phyloP scores from a whole-genome alignment of 805 yeast species.

The Yarrowia sp. region DNA sequence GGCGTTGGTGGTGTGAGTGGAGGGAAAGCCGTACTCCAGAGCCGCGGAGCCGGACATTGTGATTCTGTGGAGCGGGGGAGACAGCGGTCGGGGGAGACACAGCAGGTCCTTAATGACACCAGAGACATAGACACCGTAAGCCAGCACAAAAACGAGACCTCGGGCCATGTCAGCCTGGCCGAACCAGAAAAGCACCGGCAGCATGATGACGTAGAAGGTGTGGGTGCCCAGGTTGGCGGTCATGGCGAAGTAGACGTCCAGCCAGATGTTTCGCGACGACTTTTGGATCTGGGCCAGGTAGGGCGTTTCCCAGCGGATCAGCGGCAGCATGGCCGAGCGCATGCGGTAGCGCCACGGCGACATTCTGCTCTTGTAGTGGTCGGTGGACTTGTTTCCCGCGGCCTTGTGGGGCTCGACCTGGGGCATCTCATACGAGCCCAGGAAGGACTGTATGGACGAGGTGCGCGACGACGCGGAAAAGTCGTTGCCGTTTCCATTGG shows the following conservation, averaged over 20 bases:
- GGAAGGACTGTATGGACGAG: slow-evolving; percentile 31
- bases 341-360: slow-evolving; percentile 46
- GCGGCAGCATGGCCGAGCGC: slow-evolving; percentile 54
- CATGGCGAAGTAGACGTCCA: slow-evolving; percentile 79
- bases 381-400: slow-evolving; percentile 70
- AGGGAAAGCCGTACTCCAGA: slow-evolving; percentile 92
- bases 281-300: slow-evolving; percentile 57
- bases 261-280: slow-evolving; percentile 44
- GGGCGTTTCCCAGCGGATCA: slow-evolving; percentile 63
- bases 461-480: slow-evolving; percentile 26
- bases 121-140: slow-evolving; percentile 52
- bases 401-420: slow-evolving; percentile 44
- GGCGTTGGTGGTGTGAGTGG: slow-evolving; percentile 93
- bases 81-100: slow-evolving; percentile 86
- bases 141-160: slow-evolving; percentile 64
- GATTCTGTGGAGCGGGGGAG: slow-evolving; percentile 88
- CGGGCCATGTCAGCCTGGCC: slow-evolving; percentile 59
- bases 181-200: slow-evolving; percentile 83
- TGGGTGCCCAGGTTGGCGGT: slow-evolving; percentile 90
- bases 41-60: slow-evolving; percentile 90
- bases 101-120: slow-evolving; percentile 80
- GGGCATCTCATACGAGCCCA: slow-evolving; percentile 34
- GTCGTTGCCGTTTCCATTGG: background rate
- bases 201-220: slow-evolving; percentile 84
- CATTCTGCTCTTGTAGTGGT: slow-evolving; percentile 62